These are phyloP conservation scores for Euphrasia arctica DNA, from an alignment of 305 asterid genomes.

Conservation along the genomic window DNA sequence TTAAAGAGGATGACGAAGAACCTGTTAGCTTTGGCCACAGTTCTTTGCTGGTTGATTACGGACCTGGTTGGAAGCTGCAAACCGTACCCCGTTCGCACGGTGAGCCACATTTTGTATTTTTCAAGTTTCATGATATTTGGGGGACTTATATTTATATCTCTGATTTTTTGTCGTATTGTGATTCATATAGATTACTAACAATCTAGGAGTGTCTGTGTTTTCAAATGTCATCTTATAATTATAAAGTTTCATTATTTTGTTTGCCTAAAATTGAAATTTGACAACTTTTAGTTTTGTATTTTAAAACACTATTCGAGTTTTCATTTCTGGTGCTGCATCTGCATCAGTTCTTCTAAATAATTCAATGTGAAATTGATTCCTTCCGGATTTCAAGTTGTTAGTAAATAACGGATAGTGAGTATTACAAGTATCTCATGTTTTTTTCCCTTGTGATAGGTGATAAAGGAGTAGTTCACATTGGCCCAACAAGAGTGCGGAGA, in stretches of 20 bases:
- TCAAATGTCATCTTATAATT: too few species aligned
- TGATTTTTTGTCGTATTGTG: neutral
- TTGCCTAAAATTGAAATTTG: too few species aligned
- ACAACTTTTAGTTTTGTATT: too few species aligned
- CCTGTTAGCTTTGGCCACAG: conserved; percentile 72
- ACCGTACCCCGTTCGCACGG: conserved; percentile 39
- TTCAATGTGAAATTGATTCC: neutral
- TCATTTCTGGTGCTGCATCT: too few species aligned
- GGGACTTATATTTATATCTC: too few species aligned
- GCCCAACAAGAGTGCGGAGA: conserved; percentile 27
- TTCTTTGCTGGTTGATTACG: conserved; percentile 57
- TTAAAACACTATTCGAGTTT: neutral
- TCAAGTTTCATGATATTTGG: neutral
- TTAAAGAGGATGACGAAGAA: conserved; percentile 47
- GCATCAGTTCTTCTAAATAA: neutral
- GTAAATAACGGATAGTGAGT: neutral
- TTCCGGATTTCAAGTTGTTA: neutral
- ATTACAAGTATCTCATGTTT: neutral
- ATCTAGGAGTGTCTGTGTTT: too few species aligned
- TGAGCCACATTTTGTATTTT: conserved; percentile 5
- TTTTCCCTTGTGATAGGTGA: conserved; percentile 32
- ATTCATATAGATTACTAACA: too few species aligned
- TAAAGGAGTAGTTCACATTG: conserved; percentile 24
- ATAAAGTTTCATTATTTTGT: too few species aligned
- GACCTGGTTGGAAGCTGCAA: conserved; percentile 62